Percentiles rank a stretch among this genome's conserved stretches.
phyloP scores from a whole-genome alignment of 495 filamentous ascomycete species.

The Neurospora terricola region DNA sequence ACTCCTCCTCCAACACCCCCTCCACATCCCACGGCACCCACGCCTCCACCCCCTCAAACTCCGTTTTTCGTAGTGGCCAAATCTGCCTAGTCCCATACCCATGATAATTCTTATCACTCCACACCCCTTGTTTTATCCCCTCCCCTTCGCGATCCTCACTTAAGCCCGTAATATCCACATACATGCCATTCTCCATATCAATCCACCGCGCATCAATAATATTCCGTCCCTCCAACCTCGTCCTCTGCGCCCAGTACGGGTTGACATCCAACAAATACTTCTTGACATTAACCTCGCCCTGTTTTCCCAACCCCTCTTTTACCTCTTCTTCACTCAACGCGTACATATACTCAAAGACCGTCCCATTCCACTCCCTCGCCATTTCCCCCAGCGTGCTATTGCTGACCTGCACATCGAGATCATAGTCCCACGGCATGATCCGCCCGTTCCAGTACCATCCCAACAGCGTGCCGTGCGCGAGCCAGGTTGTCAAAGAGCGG shows the following conservation, averaged over 20 bases:
- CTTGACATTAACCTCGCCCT: conserved; percentile 2
- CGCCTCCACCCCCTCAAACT: conserved; percentile 68
- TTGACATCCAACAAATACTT: conserved; percentile 72
- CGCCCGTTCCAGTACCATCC: conserved; percentile 91
- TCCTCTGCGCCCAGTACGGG: conserved; percentile 50
- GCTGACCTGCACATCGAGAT: conserved; percentile 75
- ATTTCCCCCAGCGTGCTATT: conserved; percentile 51
- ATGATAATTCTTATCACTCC: conserved; percentile 78
- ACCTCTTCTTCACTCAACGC: background rate
- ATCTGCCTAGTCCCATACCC: conserved; percentile 59
- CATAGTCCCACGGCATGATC: conserved; percentile 81
- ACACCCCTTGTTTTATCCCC: no score
- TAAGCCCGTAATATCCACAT: conserved; percentile 81
- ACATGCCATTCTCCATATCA: conserved; percentile 65
- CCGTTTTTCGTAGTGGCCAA: conserved; percentile 66
- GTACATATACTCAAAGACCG: conserved; percentile 45
- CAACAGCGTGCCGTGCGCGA: conserved; percentile 76
- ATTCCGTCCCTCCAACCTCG: conserved; percentile 58
- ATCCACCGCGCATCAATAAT: conserved; percentile 85
- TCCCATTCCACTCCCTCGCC: conserved; percentile 54
- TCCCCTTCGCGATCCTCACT: conserved; percentile 50
- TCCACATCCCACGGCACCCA: conserved; percentile 70
- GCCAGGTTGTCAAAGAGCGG: conserved; percentile 65
- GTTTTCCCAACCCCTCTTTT: background rate
- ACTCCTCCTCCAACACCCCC: conserved; percentile 63